A percentile compares a stretch with the other conserved stretches of the same genome.
Conservation (phyloP, 2,329 filamentous ascomycete species). For the Fusarium sp. region DNA sequence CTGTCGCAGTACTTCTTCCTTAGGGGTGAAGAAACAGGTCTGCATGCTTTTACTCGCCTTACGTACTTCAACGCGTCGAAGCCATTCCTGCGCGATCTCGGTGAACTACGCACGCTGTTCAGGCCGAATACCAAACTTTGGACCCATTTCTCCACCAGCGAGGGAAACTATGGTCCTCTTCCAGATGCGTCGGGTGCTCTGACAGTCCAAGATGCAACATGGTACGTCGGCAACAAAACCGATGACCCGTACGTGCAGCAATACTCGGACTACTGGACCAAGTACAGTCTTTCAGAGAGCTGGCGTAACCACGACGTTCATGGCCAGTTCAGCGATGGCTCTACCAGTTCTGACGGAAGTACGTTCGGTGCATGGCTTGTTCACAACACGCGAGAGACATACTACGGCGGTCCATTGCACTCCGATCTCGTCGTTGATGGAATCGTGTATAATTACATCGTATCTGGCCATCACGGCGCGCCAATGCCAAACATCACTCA, state of each 20-base stretch:
- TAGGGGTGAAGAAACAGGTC: slow-evolving; percentile 66
- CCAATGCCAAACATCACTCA: slow-evolving; percentile 70
- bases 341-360: slow-evolving; percentile 56
- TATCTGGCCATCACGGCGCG: slow-evolving; percentile 69
- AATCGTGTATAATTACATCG: slow-evolving; percentile 70
- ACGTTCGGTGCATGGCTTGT: slow-evolving; percentile 70
- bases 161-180: slow-evolving; percentile 60
- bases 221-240: slow-evolving; percentile 64
- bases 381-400: slow-evolving; percentile 70
- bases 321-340: slow-evolving; percentile 54
- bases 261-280: slow-evolving; percentile 70
- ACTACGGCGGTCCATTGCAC: slow-evolving; percentile 68
- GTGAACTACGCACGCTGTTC: slow-evolving; percentile 69
- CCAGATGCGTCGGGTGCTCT: slow-evolving; percentile 52
- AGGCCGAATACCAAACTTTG: slow-evolving; percentile 66
- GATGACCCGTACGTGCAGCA: slow-evolving; percentile 63
- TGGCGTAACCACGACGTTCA: slow-evolving; percentile 69
- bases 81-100: slow-evolving; percentile 64
- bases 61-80: slow-evolving; percentile 65
- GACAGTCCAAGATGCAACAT: slow-evolving; percentile 70
- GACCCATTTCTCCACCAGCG: slow-evolving; percentile 68
- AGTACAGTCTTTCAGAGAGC: slow-evolving; percentile 67
- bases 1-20: slow-evolving; percentile 73
- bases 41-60: slow-evolving; percentile 67
- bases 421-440: slow-evolving; percentile 70